phyloP scores from a whole-genome alignment of 1,284 basidiomycete genomes.

The Cutaneotrichosporon sp. region DNA sequence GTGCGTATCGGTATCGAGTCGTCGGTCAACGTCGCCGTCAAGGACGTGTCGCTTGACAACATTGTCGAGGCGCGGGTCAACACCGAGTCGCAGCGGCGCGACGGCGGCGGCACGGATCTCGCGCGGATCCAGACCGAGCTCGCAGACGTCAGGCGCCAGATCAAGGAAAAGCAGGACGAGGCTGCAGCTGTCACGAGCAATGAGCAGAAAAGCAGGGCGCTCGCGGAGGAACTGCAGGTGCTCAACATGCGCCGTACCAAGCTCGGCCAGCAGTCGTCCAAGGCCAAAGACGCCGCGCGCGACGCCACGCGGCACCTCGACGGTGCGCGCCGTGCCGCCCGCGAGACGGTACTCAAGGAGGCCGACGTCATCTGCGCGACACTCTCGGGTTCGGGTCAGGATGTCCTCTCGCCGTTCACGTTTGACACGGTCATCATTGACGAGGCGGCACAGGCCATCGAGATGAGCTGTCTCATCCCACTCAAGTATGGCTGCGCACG shows the following conservation, averaged over 20 bases:
- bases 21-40: conserved; percentile 73
- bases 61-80: conserved; percentile 74
- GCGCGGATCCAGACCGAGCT: conserved; percentile 61
- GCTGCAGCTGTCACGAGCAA: conserved; percentile 30
- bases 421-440: conserved; percentile 98
- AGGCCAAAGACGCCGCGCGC: conserved; percentile 72
- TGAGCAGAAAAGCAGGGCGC: conserved; percentile 46
- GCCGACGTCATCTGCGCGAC: conserved; percentile 95
- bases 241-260: conserved; percentile 61
- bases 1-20: conserved; percentile 82
- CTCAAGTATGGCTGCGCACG: conserved; percentile 78
- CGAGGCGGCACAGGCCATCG: conserved; percentile 95
- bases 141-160: conserved; percentile 59
- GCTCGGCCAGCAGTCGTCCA: conserved; percentile 67
- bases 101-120: conserved; percentile 52
- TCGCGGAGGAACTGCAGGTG: conserved; percentile 65
- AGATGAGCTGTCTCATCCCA: conserved; percentile 93
- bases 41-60: conserved; percentile 79
- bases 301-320: conserved; percentile 67
- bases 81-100: conserved; percentile 49
- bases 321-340: conserved; percentile 65
- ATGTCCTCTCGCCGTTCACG: conserved; percentile 73
- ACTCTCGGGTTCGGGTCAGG: conserved; percentile 87
- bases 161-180: conserved; percentile 63
- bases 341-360: conserved; percentile 70